Conservation (phyloP, 208 protist species). For the Acanthamoeba castellanii region DNA sequence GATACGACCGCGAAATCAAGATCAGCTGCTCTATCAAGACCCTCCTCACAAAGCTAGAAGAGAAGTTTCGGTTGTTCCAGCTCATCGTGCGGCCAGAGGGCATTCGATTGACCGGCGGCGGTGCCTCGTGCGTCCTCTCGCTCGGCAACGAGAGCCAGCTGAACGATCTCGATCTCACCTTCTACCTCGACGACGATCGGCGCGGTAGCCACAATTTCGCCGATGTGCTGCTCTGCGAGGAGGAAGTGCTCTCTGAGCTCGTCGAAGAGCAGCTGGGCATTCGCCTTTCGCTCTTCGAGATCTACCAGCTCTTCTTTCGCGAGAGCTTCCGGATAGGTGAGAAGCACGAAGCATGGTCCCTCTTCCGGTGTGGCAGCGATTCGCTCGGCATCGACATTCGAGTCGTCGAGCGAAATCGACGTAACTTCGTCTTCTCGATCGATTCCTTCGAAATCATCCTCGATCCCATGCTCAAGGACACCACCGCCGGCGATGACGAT, state of each 20-base stretch:
- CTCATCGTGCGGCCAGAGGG: constrained; percentile 15
- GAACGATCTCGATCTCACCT: constrained; percentile 27
- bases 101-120: not conserved
- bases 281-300: constrained; percentile 18
- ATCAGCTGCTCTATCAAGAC: constrained; percentile 21
- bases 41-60: not conserved
- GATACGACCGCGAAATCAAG: constrained; percentile 1
- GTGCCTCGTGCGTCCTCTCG: constrained; percentile 4
- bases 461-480: constrained; percentile 34
- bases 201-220: constrained; percentile 16
- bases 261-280: constrained; percentile 14
- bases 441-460: constrained; percentile 47
- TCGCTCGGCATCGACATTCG: constrained; percentile 19
- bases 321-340: not conserved
- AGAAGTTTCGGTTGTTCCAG: constrained; percentile 4
- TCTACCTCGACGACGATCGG: constrained; percentile 12
- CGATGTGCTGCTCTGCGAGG: constrained; percentile 35
- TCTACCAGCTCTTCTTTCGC: constrained; percentile 38
- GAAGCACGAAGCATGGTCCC: constrained; percentile 39
- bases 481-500: not conserved
- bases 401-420: constrained; percentile 26
- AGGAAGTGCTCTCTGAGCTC: constrained; percentile 26
- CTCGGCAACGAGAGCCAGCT: not conserved
- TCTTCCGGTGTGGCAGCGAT: constrained; percentile 34
- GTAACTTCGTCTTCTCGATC: constrained; percentile 29